A percentile compares a stretch with the other conserved stretches of the same genome.
phyloP scores from a whole-genome alignment of 140 eudicot species.

The Anethum foeniculum region DNA sequence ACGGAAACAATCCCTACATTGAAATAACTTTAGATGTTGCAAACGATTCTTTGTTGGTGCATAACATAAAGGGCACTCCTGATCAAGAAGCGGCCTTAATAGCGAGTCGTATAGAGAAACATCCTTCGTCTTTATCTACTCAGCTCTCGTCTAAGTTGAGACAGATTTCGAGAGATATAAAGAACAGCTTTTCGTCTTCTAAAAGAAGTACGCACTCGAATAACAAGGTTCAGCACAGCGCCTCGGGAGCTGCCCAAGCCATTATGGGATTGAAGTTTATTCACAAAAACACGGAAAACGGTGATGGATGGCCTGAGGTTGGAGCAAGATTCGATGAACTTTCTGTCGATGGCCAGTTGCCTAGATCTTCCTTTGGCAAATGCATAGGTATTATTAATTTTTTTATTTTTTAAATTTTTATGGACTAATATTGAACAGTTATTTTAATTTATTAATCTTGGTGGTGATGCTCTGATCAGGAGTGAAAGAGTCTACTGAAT shows the following conservation, averaged over 20 bases:
- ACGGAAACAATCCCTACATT: conserved; percentile 3
- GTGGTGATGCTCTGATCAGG: conserved; percentile 18
- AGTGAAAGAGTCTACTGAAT: conserved; percentile 42
- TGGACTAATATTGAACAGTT: neutral
- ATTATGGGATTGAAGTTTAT: conserved; percentile 27
- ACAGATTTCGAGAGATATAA: conserved; percentile 4
- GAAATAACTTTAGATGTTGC: conserved; percentile 9
- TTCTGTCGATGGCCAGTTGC: conserved; percentile 25
- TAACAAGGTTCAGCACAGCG: conserved; percentile 11
- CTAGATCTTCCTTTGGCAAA: conserved; percentile 25
- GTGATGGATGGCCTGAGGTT: conserved; percentile 18
- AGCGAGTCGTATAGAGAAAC: conserved; percentile 1
- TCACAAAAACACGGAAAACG: conserved; percentile 11
- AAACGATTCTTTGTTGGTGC: neutral
- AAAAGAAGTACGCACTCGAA: neutral
- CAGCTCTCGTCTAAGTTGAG: conserved; percentile 4
- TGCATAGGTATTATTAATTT: conserved; percentile 31
- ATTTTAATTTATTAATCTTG: too few species aligned
- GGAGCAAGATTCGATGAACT: conserved; percentile 23
- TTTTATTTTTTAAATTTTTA: too few species aligned
- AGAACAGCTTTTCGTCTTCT: neutral
- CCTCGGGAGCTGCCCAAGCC: conserved; percentile 17
- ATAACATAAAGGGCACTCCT: conserved; percentile 1
- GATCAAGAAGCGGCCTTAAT: conserved; percentile 8
- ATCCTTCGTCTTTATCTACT: neutral